Base-by-base conservation (phyloP, 225 moss, liverwort and hornwort genomes). In the Thuidium tamariscinum region DNA sequence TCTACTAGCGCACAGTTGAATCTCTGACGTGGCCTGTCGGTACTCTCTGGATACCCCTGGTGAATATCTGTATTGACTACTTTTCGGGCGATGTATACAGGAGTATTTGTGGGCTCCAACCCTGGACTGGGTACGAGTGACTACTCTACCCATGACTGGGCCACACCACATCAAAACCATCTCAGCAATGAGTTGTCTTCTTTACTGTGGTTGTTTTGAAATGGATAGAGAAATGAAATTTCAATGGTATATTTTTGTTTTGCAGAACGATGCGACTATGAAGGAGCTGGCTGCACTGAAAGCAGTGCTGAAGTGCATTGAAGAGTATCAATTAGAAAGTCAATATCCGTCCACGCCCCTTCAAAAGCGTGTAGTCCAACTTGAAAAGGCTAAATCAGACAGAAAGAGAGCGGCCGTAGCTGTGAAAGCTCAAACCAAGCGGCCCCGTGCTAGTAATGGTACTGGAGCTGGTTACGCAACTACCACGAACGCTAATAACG, bases 191-290 rank as follows among this genome's bases (percentile, higher is more conserved):
- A 86, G 49, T 80, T 60, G 14, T 52, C 84, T 78, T n/a, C 57
- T 76, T 25, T 75, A 30, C 36, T 66, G 46, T 79, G 73, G 52
- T 87, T 39, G 48, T 48, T 80, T 52, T 70, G 46, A 88, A 44
- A 23, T 77, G 81, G 62, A 56, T 82, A 46, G 42, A 83, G 77
- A 82, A 39, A 86, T 92, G 68, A 88, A 83, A 37, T 56, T 59
- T 48, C 37, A 49, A 71, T 80, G 72, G 29, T 54, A 27, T 84
- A 44, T 76, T 70, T 73, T 70, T 77, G 27, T 74, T 82, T 80
- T 89, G 89, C 94, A 99, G 99, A 99, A 99, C 87, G 99, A 99
- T 89, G 99, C 99, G 37, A 96, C 99, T 37, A 99, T 99, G 99
- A 99, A 99, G 92, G 99, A 99, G 92, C 94, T 99, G 83, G 99